phyloP scores from a whole-genome alignment of 2,329 filamentous ascomycete genomes.

The Clonostachys rosea region DNA sequence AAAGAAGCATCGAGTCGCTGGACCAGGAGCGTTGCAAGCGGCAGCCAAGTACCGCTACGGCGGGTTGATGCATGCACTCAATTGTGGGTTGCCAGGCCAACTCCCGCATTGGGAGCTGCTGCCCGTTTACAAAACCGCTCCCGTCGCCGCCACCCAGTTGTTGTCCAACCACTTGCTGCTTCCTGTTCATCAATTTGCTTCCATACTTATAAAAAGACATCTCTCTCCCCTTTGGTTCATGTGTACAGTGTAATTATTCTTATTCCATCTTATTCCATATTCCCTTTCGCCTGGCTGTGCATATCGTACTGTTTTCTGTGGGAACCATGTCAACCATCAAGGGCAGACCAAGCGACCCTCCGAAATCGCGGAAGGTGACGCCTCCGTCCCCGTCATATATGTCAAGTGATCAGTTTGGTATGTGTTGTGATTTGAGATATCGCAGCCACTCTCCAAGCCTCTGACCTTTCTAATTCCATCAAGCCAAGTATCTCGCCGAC shows the following conservation, averaged over 20 bases:
- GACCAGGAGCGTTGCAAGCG: no score
- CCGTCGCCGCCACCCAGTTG: neutral
- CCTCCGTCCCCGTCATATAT: conserved; percentile 61
- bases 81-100: no score
- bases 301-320: neutral
- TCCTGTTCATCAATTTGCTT: neutral
- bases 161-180: neutral
- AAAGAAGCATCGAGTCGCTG: no score
- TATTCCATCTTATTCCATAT: no score
- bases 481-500: conserved; percentile 67
- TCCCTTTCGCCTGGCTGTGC: no score
- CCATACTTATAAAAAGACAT: neutral
- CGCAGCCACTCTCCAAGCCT: conserved; percentile 1
- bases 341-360: conserved; percentile 21
- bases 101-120: no score
- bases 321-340: conserved; percentile 5
- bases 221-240: neutral
- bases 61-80: no score
- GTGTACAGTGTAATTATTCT: no score
- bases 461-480: neutral
- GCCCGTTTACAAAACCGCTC: no score
- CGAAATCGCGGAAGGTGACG: conserved; percentile 46
- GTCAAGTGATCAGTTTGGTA: conserved; percentile 65
- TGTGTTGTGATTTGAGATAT: conserved; percentile 9
- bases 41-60: no score